Base-by-base conservation (phyloP, 352 stramenopile species). In the Elongisporangium anandrum region DNA sequence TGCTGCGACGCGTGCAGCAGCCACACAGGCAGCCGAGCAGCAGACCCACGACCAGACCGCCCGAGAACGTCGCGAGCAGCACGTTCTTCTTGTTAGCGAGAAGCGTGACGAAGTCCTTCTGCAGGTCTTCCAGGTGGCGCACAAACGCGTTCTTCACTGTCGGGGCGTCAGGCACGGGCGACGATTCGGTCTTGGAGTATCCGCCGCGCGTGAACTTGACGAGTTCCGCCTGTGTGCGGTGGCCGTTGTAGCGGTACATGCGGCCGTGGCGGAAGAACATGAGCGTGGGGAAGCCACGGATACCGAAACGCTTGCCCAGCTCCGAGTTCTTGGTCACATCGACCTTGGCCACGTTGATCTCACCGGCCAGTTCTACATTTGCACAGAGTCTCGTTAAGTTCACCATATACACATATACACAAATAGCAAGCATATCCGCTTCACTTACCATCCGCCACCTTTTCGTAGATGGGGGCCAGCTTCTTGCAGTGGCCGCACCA, bases 261-360 rank as follows among this genome's bases (percentile, higher is more conserved):
- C 82, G 80, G 59, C 87, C 85, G 48, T 94, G 77, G 64, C 75
- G 83, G 54, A 96, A 87, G 57, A 87, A 75, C 50, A 92, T 59
- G 38, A 96, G 63, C 29, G 87, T 94, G 22, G 87, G 87, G 65
- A 86, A 94, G 19, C 80, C 79, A 52, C 75, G 77, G 57, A 97
- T 86, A 49, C 72, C 71, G 69, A 97, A 97, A 68, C 90, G 87
- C 71, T 90, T 79, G 61, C 75, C 81, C 54, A 97, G 56, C 5
- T 80, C 72, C 13, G 73, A 65, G 67, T 97, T 87, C 34, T 66
- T 79, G 47, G 81, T 94, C 50, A 87, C 81, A 59, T 97, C 87
- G 56, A 98, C 87, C 66, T 97, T 95, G 41, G 85, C 92, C 20
- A 98, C 86, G 63, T 97, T 97, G 56, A 97, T 76, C 21, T 81